Conservation (phyloP, 2,329 filamentous ascomycete species). For the Parascedosporium putredinis region DNA sequence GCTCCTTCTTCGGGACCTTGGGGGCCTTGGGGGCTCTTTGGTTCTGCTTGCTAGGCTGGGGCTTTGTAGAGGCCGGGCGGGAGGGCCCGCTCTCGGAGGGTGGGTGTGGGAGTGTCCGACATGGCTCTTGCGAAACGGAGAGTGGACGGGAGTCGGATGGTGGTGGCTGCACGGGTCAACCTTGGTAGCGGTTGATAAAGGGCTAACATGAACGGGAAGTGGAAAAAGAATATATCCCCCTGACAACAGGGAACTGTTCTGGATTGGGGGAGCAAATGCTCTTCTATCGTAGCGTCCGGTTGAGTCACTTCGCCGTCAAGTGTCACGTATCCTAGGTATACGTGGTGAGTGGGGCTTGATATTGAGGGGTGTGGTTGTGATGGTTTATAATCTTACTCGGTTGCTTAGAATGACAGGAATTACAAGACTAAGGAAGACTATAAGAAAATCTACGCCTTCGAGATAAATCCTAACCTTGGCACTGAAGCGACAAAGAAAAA, state of each 20-base stretch:
- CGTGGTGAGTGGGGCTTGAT: not conserved
- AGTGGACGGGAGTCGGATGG: not conserved
- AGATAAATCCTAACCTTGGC: not conserved
- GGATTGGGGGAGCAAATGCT: no score
- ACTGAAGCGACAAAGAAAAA: not conserved
- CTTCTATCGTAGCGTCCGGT: not conserved
- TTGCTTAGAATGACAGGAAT: no score
- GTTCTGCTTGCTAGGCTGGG: not conserved
- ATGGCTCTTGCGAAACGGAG: not conserved
- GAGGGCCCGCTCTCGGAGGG: not conserved
- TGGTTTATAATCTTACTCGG: not conserved
- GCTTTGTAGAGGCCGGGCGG: not conserved
- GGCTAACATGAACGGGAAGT: not conserved
- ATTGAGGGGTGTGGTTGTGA: not conserved
- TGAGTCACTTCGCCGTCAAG: not conserved
- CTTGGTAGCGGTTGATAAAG: not conserved
- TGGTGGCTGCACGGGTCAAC: not conserved
- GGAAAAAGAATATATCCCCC: no score
- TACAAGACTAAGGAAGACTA: no score
- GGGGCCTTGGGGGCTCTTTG: not conserved
- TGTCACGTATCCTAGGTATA: not conserved
- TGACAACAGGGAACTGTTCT: no score
- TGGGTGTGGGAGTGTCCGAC: not conserved
- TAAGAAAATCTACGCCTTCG: no score
- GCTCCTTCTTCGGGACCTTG: slow-evolving; percentile 28